Base-by-base conservation (phyloP, 768 basidiomycete species). In the Russula vinacea region DNA sequence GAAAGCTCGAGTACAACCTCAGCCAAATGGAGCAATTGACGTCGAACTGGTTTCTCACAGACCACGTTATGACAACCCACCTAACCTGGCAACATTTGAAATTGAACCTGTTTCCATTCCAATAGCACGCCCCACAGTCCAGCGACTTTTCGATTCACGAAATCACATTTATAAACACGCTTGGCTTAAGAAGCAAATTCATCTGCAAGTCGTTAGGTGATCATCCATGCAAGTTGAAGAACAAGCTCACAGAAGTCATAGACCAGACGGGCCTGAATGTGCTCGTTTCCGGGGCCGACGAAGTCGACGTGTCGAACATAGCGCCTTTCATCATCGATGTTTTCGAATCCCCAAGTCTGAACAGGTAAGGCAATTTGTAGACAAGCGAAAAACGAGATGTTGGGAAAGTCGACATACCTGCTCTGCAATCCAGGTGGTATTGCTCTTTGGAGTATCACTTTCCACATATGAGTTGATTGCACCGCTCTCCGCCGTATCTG, bases 361-460 rank as follows among this genome's bases (percentile, higher is more conserved):
- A 37, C 11, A 3, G 29, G 49, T 22, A n/a, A 55, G 42, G n/a
- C 26, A 24, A 22, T 35, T 39, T 47, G 29, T 39, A 32, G 10
- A 42, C 29, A 54, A 45, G 37, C n/a, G 6, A 45, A 24, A 32
- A 2, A 24, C 1, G 4, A 39, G 40, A n/a, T 11, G 37, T 22
- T 14, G n/a, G 42, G 13, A 39, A 29, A 3, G 0, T 17, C 1
- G 47, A 68, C 76, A 40, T 61, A 87, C 89, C 81, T 88, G 86
- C 49, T 84, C 73, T 2, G 79, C 85, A 64, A 76, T 81, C 90
- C 90, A 92, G 6, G 76, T 78, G 19, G 67, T 78, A 1, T 75
- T 77, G 69, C 84, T 88, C 79, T 86, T 88, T 5, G 76, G 74
- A 2, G 87, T 86, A 59, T 89, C 80, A 70, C 85, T 89, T 73